Percentiles rank a stretch among this genome's conserved stretches.
These are phyloP conservation scores for Ramichloridium luteum DNA, from an alignment of 2,329 filamentous ascomycete genomes.

Conservation along the genomic window DNA sequence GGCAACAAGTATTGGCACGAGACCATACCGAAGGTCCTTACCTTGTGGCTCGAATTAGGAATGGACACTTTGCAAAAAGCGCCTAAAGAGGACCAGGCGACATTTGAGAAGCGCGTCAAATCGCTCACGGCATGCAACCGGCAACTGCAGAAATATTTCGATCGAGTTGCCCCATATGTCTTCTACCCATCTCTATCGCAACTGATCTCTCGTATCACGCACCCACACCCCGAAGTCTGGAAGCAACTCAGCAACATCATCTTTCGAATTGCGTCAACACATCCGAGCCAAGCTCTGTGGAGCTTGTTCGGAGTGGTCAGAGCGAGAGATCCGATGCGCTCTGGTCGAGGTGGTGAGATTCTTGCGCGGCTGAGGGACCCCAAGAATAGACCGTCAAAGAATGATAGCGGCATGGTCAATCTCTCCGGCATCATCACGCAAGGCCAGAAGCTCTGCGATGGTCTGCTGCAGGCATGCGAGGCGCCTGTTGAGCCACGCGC, in stretches of 20 bases:
- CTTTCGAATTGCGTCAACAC: slow-evolving; percentile 68
- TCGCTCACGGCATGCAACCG: slow-evolving; percentile 58
- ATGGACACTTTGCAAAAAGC: slow-evolving; percentile 44
- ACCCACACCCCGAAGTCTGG: slow-evolving; percentile 68
- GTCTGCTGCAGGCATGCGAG: slow-evolving; percentile 69
- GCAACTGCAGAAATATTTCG: slow-evolving; percentile 68
- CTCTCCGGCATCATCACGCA: slow-evolving; percentile 60
- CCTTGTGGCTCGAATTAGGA: slow-evolving; percentile 87
- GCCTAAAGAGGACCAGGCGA: slow-evolving; percentile 34
- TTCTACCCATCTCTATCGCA: slow-evolving; percentile 81
- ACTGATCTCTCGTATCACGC: slow-evolving; percentile 89
- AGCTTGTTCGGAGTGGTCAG: slow-evolving; percentile 78
- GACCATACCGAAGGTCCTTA: slow-evolving; percentile 80
- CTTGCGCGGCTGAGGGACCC: slow-evolving; percentile 33
- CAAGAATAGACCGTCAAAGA: slow-evolving; percentile 42
- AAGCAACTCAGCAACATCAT: slow-evolving; percentile 68
- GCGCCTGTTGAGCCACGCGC: slow-evolving; percentile 61
- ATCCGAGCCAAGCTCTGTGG: slow-evolving; percentile 89
- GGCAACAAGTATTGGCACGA: slow-evolving; percentile 96
- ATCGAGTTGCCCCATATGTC: slow-evolving; percentile 58
- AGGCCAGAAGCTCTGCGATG: slow-evolving; percentile 72
- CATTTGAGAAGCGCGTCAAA: slow-evolving; percentile 42
- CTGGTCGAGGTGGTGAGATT: slow-evolving; percentile 36
- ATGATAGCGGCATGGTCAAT: slow-evolving; percentile 44
- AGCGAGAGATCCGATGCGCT: slow-evolving; percentile 60